phyloP scores from a whole-genome alignment of 306 rosid genomes.

The Benincasa hispida region DNA sequence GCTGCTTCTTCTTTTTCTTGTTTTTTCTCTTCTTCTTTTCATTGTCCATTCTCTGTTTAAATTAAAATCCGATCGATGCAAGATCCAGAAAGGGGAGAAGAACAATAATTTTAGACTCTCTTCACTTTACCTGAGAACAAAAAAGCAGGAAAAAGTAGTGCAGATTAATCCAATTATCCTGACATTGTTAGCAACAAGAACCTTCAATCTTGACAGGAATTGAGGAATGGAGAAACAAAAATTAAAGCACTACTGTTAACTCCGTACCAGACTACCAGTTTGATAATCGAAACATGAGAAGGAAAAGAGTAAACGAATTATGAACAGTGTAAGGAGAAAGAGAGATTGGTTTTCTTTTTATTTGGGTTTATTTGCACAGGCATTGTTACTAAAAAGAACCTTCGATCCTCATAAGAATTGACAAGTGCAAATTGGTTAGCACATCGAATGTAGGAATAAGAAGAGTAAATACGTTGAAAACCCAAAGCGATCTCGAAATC shows the following conservation, averaged over 20 bases:
- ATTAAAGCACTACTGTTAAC: not conserved
- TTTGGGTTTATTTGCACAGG: too few species aligned
- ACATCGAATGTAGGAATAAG: too few species aligned
- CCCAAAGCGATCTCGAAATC: too few species aligned
- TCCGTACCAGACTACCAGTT: not conserved
- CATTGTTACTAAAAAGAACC: too few species aligned
- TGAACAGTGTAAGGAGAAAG: too few species aligned
- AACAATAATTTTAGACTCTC: not conserved
- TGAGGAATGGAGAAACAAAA: not conserved
- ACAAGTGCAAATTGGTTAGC: too few species aligned
- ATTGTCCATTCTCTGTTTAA: slow-evolving; percentile 1
- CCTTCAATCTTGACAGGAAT: not conserved
- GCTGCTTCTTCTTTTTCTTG: slow-evolving; percentile 8
- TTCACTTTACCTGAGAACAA: not conserved
- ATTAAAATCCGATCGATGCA: not conserved
- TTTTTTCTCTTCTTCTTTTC: slow-evolving; percentile 12
- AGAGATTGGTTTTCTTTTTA: too few species aligned
- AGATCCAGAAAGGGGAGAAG: not conserved
- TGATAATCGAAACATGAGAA: not conserved
- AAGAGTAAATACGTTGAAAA: too few species aligned
- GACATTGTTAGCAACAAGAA: not conserved
- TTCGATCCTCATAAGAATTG: too few species aligned
- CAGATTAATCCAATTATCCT: too few species aligned
- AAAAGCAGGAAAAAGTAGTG: not conserved
- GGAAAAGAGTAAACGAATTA: not conserved